These are phyloP conservation scores for Viridothelium virens DNA, from an alignment of 495 filamentous ascomycete genomes.

Conservation along the genomic window DNA sequence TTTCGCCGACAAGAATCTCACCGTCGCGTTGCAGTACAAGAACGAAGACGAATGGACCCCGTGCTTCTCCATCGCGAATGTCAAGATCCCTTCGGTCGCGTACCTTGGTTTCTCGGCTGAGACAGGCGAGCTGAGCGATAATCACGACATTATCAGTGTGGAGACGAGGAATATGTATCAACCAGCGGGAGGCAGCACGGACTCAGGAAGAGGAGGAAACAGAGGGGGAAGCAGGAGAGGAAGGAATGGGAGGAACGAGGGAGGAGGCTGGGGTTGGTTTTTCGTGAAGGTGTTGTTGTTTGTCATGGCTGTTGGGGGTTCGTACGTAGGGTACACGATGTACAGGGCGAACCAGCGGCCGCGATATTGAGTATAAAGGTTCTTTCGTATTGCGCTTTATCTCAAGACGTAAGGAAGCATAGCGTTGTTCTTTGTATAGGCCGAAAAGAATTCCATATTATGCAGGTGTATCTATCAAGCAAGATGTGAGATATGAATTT, in stretches of 20 bases:
- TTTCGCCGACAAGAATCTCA: conserved; percentile 90
- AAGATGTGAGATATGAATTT: neutral
- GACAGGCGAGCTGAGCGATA: conserved; percentile 93
- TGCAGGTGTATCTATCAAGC: neutral
- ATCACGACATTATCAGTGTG: conserved; percentile 93
- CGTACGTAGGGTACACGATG: conserved; percentile 75
- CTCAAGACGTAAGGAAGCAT: neutral
- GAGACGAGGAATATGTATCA: conserved; percentile 79
- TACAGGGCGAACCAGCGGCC: conserved; percentile 69
- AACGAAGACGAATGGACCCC: conserved; percentile 74
- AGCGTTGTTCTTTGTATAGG: conserved; percentile 8
- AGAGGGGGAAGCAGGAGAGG: conserved; percentile 36
- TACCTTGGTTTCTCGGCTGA: conserved; percentile 95
- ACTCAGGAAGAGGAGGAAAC: conserved; percentile 23
- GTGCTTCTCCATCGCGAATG: conserved; percentile 66
- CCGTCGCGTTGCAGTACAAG: conserved; percentile 91
- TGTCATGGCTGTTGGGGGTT: conserved; percentile 57
- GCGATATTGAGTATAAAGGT: conserved; percentile 54
- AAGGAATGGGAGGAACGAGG: conserved; percentile 24
- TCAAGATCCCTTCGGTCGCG: conserved; percentile 77
- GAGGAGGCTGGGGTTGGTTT: conserved; percentile 86
- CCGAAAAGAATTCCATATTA: neutral
- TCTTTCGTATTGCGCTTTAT: neutral
- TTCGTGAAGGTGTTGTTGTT: conserved; percentile 78
- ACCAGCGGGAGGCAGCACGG: conserved; percentile 41